phyloP scores from a whole-genome alignment of 2,329 filamentous ascomycete genomes.

The Pseudocercospora macadamiae region DNA sequence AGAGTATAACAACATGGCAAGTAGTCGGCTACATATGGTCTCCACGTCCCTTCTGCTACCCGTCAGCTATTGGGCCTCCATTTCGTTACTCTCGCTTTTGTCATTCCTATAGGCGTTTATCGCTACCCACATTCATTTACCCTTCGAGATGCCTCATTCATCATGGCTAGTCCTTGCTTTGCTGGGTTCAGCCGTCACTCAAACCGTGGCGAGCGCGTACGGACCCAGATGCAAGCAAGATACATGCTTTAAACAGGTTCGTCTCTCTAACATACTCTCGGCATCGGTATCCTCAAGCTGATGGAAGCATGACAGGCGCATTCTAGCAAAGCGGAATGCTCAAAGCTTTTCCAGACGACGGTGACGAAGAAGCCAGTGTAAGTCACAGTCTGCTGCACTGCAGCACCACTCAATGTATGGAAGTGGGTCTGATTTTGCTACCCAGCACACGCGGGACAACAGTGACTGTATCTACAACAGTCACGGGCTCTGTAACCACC shows the following conservation, averaged over 20 bases:
- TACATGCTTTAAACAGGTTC: background rate
- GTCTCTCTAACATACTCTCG: background rate
- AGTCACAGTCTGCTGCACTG: too few species aligned
- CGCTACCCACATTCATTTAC: background rate
- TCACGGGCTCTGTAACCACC: background rate
- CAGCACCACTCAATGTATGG: background rate
- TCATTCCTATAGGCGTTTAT: background rate
- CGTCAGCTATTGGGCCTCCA: background rate
- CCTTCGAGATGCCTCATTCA: background rate
- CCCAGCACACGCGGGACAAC: background rate
- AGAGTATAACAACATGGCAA: too few species aligned
- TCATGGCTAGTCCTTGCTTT: background rate
- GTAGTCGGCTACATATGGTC: too few species aligned
- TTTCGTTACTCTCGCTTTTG: background rate
- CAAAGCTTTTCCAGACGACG: background rate
- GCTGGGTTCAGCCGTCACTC: too few species aligned
- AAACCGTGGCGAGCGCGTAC: background rate
- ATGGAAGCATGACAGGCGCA: constrained; percentile 1
- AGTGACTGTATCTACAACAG: background rate
- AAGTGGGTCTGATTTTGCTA: background rate
- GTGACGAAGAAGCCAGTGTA: background rate
- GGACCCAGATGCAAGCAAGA: background rate
- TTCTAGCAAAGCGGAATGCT: background rate
- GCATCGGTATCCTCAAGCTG: background rate
- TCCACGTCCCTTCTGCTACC: too few species aligned